Evolutionary conservation across 2,329 filamentous ascomycete species (phyloP).

Genomic region (Aspergillus sp.): DNA sequence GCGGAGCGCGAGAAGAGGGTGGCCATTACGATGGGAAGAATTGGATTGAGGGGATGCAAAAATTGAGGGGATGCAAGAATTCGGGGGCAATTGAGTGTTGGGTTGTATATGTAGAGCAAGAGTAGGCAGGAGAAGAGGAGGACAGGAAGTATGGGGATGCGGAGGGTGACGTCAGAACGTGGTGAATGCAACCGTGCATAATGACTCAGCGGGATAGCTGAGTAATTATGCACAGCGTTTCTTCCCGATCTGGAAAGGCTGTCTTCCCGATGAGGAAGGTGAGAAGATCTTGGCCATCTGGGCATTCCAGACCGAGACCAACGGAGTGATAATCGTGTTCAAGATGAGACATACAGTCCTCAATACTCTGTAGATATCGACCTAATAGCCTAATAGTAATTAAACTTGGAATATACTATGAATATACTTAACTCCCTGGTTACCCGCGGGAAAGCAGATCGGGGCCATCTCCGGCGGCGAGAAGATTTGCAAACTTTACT

Average conservation of each 20-base stretch:
- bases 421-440: background rate
- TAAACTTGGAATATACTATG: background rate
- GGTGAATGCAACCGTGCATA: too few species aligned
- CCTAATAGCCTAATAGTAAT: background rate
- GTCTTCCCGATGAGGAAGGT: too few species aligned
- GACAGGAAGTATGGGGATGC: too few species aligned
- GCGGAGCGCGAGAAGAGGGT: constrained; percentile 28
- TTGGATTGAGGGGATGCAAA: background rate
- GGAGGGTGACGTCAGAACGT: too few species aligned
- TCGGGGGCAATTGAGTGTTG: background rate
- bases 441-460: background rate
- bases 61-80: background rate
- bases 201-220: too few species aligned
- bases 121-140: too few species aligned
- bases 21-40: constrained; percentile 16
- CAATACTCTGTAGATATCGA: background rate
- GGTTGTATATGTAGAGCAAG: background rate
- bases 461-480: background rate
- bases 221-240: too few species aligned
- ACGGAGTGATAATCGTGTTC: too few species aligned
- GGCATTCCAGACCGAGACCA: too few species aligned
- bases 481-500: background rate
- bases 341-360: too few species aligned
- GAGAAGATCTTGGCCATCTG: too few species aligned
- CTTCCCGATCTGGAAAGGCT: too few species aligned